Evolutionary conservation across 306 rosid genomes (phyloP), one percentile per base, ranked within the genome.

Genomic region (Urtica urens): DNA sequence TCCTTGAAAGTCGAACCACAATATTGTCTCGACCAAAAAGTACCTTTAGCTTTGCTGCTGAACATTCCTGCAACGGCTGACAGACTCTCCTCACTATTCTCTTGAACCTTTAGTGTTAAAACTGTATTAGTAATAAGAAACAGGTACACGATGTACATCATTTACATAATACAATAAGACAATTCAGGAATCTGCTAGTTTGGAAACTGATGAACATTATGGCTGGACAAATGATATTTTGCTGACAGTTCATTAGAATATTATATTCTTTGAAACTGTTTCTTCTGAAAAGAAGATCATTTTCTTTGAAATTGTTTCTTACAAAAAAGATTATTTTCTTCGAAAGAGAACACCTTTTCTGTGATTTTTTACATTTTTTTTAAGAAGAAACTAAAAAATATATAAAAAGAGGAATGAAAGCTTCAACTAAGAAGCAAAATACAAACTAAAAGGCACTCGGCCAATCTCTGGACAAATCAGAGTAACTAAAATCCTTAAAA

Each of bases 11-110:
- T n/a, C n/a, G n/a, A n/a, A n/a, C n/a, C n/a, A n/a, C n/a, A n/a
- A n/a, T n/a, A n/a, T n/a, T n/a, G n/a, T n/a, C n/a, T n/a, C 30
- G 25, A 45, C 38, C 39, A 49, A 59, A 27, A 18, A 68, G 47
- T 74, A 88, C 97, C 97, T 78, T 84, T 88, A 56, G 97, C 97
- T 76, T 88, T 88, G 84, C 95, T 88, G 73, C 93, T 84, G 72
- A 88, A 88, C 95, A 88, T 88, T 63, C 97, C 97, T 60, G 97
- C 97, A 46, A 88, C 97, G 59, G 97, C 97, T 46, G 93, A 83
- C 73, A 88, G 62, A 75, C 95, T 84, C 77, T 88, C 97, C 67
- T 88, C 97, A 71, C 90, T 78, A 28, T 90, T 63, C 74, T 88
- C 97, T 58, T 78, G 86, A 68, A 68, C 71, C 97, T 88, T 56